These are phyloP conservation scores for Hyphopichia khmerensis DNA, from an alignment of 1,139 yeast genomes.

Conservation along the genomic window DNA sequence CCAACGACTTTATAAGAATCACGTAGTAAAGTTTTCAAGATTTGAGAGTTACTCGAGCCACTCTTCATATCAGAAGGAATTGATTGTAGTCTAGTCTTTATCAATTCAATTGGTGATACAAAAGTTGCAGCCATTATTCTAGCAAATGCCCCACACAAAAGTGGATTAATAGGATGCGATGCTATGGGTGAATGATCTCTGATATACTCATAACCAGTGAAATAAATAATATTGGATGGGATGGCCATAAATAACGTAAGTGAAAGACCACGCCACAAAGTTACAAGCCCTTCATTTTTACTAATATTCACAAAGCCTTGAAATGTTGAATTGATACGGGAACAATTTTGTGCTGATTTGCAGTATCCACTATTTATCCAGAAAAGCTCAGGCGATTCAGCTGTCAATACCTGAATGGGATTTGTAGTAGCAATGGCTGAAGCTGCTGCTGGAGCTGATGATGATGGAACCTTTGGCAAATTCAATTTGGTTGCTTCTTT, in stretches of 20 bases:
- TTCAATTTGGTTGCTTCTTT: background rate
- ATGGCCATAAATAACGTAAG: conserved; percentile 84
- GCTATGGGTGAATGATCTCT: conserved; percentile 70
- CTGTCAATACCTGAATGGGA: background rate
- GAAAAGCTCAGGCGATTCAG: conserved; percentile 27
- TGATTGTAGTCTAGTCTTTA: conserved; percentile 87
- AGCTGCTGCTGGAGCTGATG: conserved; percentile 2
- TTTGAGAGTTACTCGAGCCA: conserved; percentile 29
- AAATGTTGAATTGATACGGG: conserved; percentile 55
- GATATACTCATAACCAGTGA: conserved; percentile 87
- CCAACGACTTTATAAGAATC: conserved; percentile 59
- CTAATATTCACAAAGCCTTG: conserved; percentile 71
- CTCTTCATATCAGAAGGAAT: conserved; percentile 50
- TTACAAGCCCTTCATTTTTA: conserved; percentile 66
- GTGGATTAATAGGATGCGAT: conserved; percentile 59
- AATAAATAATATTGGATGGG: conserved; percentile 91
- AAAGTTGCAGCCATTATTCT: conserved; percentile 80
- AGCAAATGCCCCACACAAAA: conserved; percentile 84
- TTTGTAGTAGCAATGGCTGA: conserved; percentile 2
- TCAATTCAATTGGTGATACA: conserved; percentile 83
- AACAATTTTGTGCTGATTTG: conserved; percentile 29
- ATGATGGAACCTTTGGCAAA: background rate
- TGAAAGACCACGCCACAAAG: conserved; percentile 89
- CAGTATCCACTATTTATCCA: conserved; percentile 45
- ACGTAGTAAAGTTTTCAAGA: conserved; percentile 47